Evolutionary conservation across 176 grass and related monocot genomes (phyloP).

Genomic region (Eleusine coracana): DNA sequence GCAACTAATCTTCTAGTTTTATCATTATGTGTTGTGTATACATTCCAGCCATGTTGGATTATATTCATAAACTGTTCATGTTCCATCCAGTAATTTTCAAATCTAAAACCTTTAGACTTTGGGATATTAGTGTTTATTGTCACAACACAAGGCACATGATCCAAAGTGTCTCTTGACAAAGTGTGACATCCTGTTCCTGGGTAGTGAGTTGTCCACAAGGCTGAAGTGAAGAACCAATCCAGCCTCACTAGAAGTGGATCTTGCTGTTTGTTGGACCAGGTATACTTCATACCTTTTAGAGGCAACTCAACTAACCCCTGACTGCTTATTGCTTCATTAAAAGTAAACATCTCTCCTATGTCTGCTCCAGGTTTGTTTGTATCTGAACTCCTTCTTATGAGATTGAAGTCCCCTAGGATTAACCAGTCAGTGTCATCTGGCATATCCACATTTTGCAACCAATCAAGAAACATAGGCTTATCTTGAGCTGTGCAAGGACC

Average conservation of each 20-base stretch:
- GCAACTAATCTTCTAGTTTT: neutral
- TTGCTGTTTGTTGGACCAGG: neutral
- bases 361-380: neutral
- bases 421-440: neutral
- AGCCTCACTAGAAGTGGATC: neutral
- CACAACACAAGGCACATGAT: neutral
- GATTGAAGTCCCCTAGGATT: neutral
- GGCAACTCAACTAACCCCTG: neutral
- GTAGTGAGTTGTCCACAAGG: neutral
- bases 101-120: neutral
- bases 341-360: neutral
- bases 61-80: neutral
- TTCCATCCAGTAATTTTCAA: neutral
- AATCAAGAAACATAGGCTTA: neutral
- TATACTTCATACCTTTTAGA: neutral
- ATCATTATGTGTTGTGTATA: rapidly evolving
- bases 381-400: neutral
- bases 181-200: neutral
- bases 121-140: neutral
- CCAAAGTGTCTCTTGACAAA: neutral
- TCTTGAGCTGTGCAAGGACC: neutral
- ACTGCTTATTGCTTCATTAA: no score
- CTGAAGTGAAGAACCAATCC: neutral
- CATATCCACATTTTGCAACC: neutral
- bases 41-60: neutral